Base-by-base conservation (phyloP, 1,284 basidiomycete species). In the Apiotrichum akiyoshidainum region DNA sequence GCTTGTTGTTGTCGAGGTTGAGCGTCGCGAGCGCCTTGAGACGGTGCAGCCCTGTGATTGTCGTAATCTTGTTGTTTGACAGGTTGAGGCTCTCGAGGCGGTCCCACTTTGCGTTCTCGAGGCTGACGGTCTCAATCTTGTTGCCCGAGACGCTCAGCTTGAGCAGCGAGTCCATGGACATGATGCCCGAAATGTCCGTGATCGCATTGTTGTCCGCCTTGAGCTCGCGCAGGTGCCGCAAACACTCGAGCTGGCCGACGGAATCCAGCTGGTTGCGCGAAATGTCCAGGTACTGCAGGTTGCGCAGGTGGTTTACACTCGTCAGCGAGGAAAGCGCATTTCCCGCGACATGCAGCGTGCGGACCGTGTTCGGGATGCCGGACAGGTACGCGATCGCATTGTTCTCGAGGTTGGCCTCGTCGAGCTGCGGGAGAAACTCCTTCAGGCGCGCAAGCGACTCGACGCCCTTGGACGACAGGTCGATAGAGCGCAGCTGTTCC, bases 391-490 rank as follows among this genome's bases (percentile, higher is more conserved):
- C 83, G 65, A 97, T 79, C 58, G 86, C 82, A 77, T 97, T 97
- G 55, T 81, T 80, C 76, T 90, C 88, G 65, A 81, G 89, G 73
- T 73, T 93, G 56, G 94, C 80, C 60, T 86, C 83, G 69, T 93
- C 90, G 34, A 99, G 81, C 55, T 81, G 82, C 9, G 96, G 95
- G 61, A 97, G 77, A 74, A 97, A 95, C 79, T 99, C 95, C 73
- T 96, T 94, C 66, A 99, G 79, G 58, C 93, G 81, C 37, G 92
- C 89, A 22, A 95, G 86, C 68, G 92, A 93, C 69, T 98, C 94
- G 49, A 95, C 79, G 49, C 85, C 84, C 74, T 88, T 88, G 52
- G 82, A 80, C 41, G 87, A 87, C 66, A 99, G 80, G 73, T 98
- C 87, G 65, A 99, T 87, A 16, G 79, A 78, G 56, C 74, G 81